Base-by-base conservation (phyloP, 192 early-diverging fungal species). In the Coemansia sp. region DNA sequence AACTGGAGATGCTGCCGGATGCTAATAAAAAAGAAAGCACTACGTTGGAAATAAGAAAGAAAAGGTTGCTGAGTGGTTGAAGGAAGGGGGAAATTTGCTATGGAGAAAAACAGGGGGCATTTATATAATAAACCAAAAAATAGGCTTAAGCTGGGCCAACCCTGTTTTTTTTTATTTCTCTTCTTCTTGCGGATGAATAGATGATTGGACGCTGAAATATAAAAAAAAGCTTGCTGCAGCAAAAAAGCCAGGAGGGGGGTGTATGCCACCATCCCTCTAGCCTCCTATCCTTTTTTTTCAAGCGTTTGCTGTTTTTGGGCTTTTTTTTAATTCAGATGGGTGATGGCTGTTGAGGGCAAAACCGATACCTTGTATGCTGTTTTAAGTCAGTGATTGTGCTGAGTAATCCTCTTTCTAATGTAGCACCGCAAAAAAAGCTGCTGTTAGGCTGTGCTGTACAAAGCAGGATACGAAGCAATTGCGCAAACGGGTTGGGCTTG, bases 171-270 rank as follows among this genome's bases (percentile, higher is more conserved):
- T 3, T 55, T 55, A 30, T 8, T 20, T 7, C 20, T 5, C 25
- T n/a, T 52, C 20, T 55, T 55, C 8, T 55, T 55, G 52, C 52
- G 42, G 42, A 45, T 45, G 42, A 45, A 55, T 10, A 14, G 52
- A 2, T 55, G 52, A 55, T 55, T 55, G 52, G 52, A 25, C 31
- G 28, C 8, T 25, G 25, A 55, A 7, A 7, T 5, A 7, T 52
- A 30, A 55, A 55, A 25, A 55, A 55, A 30, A 55, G 42, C 42
- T 45, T 45, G 42, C 12, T 45, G 12, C 3, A 45, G 42, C 42
- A 30, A 29, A 55, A 55, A 55, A 11, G 31, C 25, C 28, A 3
- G 28, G n/a, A 28, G 28, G 22, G 20, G 14, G 22, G 52, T 30
- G 17, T 16, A 25, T 30, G 17, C 52, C 52, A 31, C 20, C 52